Evolutionary conservation across 2,329 filamentous ascomycete genomes (phyloP).

Genomic region (Aspergillus sojae): DNA sequence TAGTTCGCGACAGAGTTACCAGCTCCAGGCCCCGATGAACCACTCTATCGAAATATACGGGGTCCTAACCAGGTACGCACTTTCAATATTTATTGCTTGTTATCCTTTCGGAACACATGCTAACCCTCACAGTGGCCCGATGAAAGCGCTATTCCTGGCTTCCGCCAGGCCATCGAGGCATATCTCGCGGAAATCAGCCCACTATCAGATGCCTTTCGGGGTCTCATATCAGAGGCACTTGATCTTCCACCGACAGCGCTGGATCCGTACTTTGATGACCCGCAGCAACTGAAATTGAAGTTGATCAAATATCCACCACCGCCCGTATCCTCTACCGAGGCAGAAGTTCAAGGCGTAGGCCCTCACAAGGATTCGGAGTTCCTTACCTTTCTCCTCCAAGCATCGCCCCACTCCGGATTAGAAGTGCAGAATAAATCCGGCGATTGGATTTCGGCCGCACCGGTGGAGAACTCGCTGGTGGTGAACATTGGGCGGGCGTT

Average conservation of each 20-base stretch:
- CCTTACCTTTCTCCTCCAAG: constrained; percentile 53
- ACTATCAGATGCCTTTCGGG: constrained; percentile 30
- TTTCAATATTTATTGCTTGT: not conserved
- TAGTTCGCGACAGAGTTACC: constrained; percentile 43
- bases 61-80: constrained; percentile 39
- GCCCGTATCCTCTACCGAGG: constrained; percentile 12
- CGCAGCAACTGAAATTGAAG: constrained; percentile 40
- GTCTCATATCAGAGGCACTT: constrained; percentile 37
- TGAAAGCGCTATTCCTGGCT: constrained; percentile 32
- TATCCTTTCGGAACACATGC: not conserved
- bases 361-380: constrained; percentile 55
- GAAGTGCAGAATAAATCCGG: constrained; percentile 53
- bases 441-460: constrained; percentile 49
- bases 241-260: constrained; percentile 32
- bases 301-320: constrained; percentile 50
- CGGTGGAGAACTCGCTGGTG: constrained; percentile 50
- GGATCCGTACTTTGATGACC: constrained; percentile 36
- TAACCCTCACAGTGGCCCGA: constrained; percentile 36
- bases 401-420: constrained; percentile 46
- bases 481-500: constrained; percentile 51
- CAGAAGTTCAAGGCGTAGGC: constrained; percentile 43
- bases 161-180: constrained; percentile 32
- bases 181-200: constrained; percentile 32
- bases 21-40: constrained; percentile 35
- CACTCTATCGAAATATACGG: constrained; percentile 37